A percentile compares a stretch with the other conserved stretches of the same genome.
phyloP scores from a whole-genome alignment of 148 eudicot species.

The Fagopyrum esculentum region DNA sequence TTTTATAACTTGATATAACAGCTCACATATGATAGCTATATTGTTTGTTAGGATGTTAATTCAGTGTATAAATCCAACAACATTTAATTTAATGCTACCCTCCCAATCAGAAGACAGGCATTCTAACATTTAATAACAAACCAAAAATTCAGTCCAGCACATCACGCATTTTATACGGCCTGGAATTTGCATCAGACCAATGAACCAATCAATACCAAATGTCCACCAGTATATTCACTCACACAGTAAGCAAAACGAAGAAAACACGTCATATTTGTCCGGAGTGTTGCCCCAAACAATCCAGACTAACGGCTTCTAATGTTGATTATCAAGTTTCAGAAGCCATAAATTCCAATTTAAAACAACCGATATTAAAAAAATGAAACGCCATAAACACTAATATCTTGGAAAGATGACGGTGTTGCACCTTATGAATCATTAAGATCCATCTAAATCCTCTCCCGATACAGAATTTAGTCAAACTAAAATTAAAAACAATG shows the following conservation, averaged over 20 bases:
- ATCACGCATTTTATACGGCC: neutral
- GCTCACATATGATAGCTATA: neutral
- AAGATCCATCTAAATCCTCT: neutral
- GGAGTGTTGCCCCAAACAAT: neutral
- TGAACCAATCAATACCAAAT: neutral
- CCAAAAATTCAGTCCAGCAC: neutral
- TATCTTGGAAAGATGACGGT: neutral
- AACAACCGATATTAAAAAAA: neutral
- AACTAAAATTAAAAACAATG: neutral
- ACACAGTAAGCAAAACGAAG: neutral
- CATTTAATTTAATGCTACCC: neutral
- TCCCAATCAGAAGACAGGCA: neutral
- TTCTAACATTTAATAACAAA: neutral
- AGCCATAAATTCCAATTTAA: neutral
- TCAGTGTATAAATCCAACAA: neutral
- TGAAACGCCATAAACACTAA: neutral
- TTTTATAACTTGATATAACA: neutral
- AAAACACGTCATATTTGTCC: neutral
- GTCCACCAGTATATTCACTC: neutral
- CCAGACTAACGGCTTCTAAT: neutral
- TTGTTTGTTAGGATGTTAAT: neutral
- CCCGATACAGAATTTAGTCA: neutral
- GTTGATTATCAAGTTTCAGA: neutral
- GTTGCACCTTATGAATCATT: neutral
- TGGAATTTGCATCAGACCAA: neutral